These are phyloP conservation scores for Huntiella decipiens DNA, from an alignment of 2,329 filamentous ascomycete species.

Conservation along the genomic window DNA sequence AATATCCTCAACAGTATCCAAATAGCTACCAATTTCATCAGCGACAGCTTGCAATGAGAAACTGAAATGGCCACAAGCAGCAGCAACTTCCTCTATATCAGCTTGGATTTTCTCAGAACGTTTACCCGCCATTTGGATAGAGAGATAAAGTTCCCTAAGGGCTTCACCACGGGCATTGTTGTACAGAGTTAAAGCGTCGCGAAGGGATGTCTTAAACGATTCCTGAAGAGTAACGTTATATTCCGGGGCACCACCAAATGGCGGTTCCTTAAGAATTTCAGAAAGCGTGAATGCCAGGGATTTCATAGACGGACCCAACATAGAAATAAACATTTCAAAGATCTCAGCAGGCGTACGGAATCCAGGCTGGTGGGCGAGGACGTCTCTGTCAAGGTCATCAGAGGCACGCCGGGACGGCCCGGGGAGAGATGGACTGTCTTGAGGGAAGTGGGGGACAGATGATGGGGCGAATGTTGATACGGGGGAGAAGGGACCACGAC, in stretches of 20 bases:
- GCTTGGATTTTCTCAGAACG: slow-evolving; percentile 61
- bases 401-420: slow-evolving; percentile 4
- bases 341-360: slow-evolving; percentile 58
- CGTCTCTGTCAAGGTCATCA: slow-evolving; percentile 8
- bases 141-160: slow-evolving; percentile 60
- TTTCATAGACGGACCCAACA: slow-evolving; percentile 87
- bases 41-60: slow-evolving; percentile 83
- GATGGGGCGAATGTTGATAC: slow-evolving; percentile 11
- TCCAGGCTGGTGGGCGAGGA: slow-evolving; percentile 15
- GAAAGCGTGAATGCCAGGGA: slow-evolving; percentile 83
- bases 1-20: slow-evolving; percentile 71
- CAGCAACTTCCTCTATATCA: slow-evolving; percentile 90
- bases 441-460: slow-evolving; percentile 14
- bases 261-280: slow-evolving; percentile 71
- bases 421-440: slow-evolving; percentile 3
- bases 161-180: slow-evolving; percentile 56
- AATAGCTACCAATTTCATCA: slow-evolving; percentile 66
- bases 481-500: slow-evolving; percentile 5
- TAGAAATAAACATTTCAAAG: slow-evolving; percentile 73
- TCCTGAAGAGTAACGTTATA: slow-evolving; percentile 57
- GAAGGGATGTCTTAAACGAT: slow-evolving; percentile 61
- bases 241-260: slow-evolving; percentile 51
- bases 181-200: slow-evolving; percentile 65
- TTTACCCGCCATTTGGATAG: slow-evolving; percentile 50
- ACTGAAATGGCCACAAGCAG: slow-evolving; percentile 93